Conservation (phyloP, 495 filamentous ascomycete genomes). For the Penicillium coffeae region DNA sequence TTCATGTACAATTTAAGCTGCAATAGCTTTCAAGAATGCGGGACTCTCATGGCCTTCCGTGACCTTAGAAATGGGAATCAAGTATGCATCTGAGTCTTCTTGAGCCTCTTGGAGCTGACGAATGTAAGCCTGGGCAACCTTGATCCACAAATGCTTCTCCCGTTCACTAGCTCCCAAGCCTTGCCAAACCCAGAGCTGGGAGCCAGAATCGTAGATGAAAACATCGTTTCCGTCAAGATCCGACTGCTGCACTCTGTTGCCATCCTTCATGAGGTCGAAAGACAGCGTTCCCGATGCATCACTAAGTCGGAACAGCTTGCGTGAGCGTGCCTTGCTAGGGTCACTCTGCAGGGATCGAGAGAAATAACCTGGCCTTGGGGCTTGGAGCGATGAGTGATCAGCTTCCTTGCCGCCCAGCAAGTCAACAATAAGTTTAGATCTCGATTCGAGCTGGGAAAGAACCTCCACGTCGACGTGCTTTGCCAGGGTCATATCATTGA, state of each 20-base stretch:
- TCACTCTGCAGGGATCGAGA: conserved; percentile 14
- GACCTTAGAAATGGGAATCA: conserved; percentile 51
- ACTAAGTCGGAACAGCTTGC: conserved; percentile 52
- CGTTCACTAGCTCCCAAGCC: conserved; percentile 47
- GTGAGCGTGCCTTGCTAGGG: conserved; percentile 15
- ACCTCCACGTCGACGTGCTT: conserved; percentile 62
- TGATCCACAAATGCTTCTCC: conserved; percentile 56
- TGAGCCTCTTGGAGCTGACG: conserved; percentile 40
- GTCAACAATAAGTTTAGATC: conserved; percentile 49
- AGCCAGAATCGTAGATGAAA: conserved; percentile 54
- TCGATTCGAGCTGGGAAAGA: conserved; percentile 52
- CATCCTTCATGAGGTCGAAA: conserved; percentile 54
- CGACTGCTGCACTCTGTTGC: conserved; percentile 25
- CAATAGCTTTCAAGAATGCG: conserved; percentile 40
- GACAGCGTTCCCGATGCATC: conserved; percentile 50
- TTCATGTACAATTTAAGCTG: conserved; percentile 12
- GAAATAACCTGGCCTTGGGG: conserved; percentile 35
- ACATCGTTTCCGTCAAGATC: conserved; percentile 55
- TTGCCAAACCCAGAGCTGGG: conserved; percentile 58
- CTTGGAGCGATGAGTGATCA: conserved; percentile 27
- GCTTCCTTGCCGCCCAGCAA: conserved; percentile 51
- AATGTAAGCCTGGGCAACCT: conserved; percentile 53
- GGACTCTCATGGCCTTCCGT: conserved; percentile 50
- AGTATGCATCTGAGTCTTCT: conserved; percentile 32
- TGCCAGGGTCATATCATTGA: conserved; percentile 57